Evolutionary conservation across 1,284 basidiomycete genomes (phyloP).

Genomic region (Cryptococcus maquisensis): DNA sequence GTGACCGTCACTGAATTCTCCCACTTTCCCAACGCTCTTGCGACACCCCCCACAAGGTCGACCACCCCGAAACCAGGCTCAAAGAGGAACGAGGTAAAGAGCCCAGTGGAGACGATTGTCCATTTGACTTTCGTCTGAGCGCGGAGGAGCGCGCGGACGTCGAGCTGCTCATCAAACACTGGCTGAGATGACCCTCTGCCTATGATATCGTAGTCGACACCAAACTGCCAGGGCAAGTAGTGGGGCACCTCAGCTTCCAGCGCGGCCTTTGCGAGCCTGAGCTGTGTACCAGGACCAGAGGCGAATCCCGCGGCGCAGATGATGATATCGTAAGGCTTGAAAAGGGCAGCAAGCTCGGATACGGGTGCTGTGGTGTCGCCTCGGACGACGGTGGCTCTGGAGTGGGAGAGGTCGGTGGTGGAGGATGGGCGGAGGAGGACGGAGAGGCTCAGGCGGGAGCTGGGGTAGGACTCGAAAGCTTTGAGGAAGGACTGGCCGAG

Average conservation of each 20-base stretch:
- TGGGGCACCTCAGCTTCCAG: constrained; percentile 28
- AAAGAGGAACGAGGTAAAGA: constrained; percentile 47
- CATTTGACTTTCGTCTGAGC: constrained; percentile 25
- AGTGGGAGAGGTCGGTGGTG: not conserved
- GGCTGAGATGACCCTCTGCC: constrained; percentile 41
- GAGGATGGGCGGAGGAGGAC: constrained; percentile 18
- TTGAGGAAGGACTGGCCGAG: constrained; percentile 23
- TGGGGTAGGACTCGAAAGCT: constrained; percentile 1
- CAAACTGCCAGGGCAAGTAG: constrained; percentile 49
- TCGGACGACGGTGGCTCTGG: constrained; percentile 1
- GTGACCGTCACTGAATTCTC: constrained; percentile 41
- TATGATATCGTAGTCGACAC: constrained; percentile 47
- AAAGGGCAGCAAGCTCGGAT: constrained; percentile 10
- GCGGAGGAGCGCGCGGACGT: constrained; percentile 42
- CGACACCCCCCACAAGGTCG: constrained; percentile 13
- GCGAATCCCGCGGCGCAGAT: constrained; percentile 34
- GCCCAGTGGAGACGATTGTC: constrained; percentile 46
- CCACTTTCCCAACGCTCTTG: constrained; percentile 39
- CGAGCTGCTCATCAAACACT: constrained; percentile 47
- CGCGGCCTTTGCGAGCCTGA: constrained; percentile 34
- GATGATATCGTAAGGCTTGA: constrained; percentile 26
- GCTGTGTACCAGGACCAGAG: constrained; percentile 34
- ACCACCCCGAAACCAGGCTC: constrained; percentile 40
- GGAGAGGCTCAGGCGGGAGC: constrained; percentile 3
- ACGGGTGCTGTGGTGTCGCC: constrained; percentile 8